Conservation (phyloP, 2,329 filamentous ascomycete genomes). For the Pseudocercospora cruenta region DNA sequence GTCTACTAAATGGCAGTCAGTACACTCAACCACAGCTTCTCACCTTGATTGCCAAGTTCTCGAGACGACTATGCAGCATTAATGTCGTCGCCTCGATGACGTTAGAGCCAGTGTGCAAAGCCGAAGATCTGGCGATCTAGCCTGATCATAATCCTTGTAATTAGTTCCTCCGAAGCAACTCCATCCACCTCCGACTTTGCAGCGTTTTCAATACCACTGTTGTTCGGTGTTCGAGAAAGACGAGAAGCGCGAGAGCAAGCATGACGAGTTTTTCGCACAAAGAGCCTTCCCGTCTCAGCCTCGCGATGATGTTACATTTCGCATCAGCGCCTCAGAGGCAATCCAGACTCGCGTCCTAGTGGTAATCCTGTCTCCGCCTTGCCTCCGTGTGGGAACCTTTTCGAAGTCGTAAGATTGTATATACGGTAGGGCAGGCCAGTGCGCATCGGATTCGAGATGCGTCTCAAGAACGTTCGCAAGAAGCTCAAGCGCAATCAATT, state of each 20-base stretch:
- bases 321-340: neutral
- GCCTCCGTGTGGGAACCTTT: neutral
- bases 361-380: neutral
- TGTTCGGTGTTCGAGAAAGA: neutral
- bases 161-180: constrained; percentile 5
- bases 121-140: neutral
- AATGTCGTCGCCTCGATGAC: neutral
- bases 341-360: neutral
- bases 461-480: neutral
- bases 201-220: constrained; percentile 1
- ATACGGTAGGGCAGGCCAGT: neutral
- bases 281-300: neutral
- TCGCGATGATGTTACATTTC: neutral
- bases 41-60: neutral
- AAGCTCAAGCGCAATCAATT: neutral
- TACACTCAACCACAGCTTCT: neutral
- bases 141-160: neutral
- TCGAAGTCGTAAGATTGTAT: constrained; percentile 4
- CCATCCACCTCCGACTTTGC: constrained; percentile 6
- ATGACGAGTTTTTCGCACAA: neutral
- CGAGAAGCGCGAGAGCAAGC: neutral
- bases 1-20: neutral
- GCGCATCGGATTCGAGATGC: neutral
- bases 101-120: neutral
- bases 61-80: neutral